Evolutionary conservation across 169 alveolate genomes (phyloP).

Genomic region (Plasmodium blacklocki): DNA sequence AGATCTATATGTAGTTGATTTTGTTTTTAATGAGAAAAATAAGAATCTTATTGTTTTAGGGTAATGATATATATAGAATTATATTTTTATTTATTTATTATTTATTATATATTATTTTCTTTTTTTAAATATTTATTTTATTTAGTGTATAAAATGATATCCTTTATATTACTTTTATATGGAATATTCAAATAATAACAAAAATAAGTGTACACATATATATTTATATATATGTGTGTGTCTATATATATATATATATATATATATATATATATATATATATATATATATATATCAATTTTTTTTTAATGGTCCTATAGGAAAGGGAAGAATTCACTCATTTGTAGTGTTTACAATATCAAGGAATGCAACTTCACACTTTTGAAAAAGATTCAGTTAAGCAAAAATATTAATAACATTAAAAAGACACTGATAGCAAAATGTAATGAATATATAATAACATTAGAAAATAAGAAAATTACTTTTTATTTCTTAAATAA

Average conservation of each 20-base stretch:
- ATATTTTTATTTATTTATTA: no score
- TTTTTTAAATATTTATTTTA: no score
- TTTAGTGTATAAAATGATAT: no score
- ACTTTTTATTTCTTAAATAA: constrained; percentile 42
- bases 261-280: no score
- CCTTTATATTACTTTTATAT: no score
- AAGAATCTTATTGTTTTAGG: constrained; percentile 55
- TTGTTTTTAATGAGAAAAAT: constrained; percentile 40
- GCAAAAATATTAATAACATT: constrained; percentile 37
- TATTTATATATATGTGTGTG: no score
- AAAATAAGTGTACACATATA: no score
- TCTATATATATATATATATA: no score
- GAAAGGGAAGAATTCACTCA: constrained; percentile 43
- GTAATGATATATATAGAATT: constrained; percentile 7
- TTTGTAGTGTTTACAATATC: constrained; percentile 44
- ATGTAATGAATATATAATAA: constrained; percentile 39
- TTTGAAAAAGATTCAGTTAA: constrained; percentile 42
- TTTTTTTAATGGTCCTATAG: constrained; percentile 16
- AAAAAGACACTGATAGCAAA: constrained; percentile 53
- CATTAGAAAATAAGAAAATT: constrained; percentile 57
- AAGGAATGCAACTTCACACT: constrained; percentile 26
- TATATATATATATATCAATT: no score
- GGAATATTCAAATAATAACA: no score
- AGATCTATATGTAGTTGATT: constrained; percentile 39
- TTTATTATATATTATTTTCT: no score